Conservation (phyloP, 306 rosid species). For the Trifolium dubium region DNA sequence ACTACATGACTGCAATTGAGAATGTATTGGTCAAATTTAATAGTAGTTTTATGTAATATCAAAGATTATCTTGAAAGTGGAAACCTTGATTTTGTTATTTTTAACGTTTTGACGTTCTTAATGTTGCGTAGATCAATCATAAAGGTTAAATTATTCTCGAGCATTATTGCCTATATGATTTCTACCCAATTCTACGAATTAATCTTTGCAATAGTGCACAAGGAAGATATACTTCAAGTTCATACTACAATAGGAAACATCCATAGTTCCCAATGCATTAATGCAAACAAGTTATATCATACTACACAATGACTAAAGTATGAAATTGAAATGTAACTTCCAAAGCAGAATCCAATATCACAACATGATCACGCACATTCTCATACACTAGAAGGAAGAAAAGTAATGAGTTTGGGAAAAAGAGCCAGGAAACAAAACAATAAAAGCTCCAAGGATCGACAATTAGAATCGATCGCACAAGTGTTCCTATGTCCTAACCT, state of each 20-base stretch:
- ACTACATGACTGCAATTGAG: background rate
- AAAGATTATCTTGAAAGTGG: background rate
- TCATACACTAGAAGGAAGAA: background rate
- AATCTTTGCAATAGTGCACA: background rate
- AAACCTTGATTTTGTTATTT: too few relatives aligned
- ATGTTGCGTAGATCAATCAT: too few relatives aligned
- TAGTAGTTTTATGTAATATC: background rate
- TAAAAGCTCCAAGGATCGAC: background rate
- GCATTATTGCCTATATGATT: background rate
- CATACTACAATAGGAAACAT: background rate
- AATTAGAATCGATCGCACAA: constrained; percentile 16
- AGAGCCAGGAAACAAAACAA: constrained; percentile 1
- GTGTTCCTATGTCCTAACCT: background rate
- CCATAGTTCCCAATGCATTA: background rate
- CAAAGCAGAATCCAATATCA: background rate
- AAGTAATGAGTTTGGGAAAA: background rate
- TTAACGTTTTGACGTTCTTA: too few relatives aligned
- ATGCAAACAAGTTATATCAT: background rate
- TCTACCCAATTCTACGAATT: background rate
- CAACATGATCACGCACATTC: background rate
- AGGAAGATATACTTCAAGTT: background rate
- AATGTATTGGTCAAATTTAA: background rate
- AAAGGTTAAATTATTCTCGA: too few relatives aligned
- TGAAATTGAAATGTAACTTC: background rate
- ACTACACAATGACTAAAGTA: background rate